Percentiles rank a stretch among this genome's conserved stretches.
Evolutionary conservation across 306 rosid species (phyloP).

Genomic region (Citrullus colocynthis): DNA sequence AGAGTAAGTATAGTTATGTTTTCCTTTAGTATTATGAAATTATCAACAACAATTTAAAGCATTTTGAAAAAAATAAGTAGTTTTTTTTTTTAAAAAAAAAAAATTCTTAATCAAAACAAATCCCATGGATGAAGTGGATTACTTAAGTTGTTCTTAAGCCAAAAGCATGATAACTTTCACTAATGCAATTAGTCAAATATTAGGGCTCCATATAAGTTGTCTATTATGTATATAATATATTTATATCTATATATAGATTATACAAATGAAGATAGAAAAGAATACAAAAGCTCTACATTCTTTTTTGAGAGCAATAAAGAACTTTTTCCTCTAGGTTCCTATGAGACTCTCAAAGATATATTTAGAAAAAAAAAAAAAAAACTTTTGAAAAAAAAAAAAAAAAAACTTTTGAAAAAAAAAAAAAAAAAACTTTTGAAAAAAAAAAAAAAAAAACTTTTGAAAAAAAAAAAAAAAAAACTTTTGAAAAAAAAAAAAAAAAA

Average conservation of each 20-base stretch:
- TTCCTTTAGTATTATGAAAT: too few relatives aligned
- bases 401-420: neutral
- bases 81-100: too few relatives aligned
- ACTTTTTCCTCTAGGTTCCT: neutral
- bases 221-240: neutral
- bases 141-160: neutral
- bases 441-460: neutral
- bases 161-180: neutral
- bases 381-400: too few relatives aligned
- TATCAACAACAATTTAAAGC: too few relatives aligned
- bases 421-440: neutral
- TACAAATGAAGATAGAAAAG: neutral
- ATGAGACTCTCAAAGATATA: constrained; percentile 4
- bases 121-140: neutral
- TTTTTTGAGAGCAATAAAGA: neutral
- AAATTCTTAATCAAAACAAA: too few relatives aligned
- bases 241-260: neutral
- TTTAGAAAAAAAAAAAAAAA: too few relatives aligned
- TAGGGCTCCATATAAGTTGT: neutral
- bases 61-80: too few relatives aligned
- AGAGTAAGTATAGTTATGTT: too few relatives aligned
- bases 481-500: neutral
- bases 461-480: neutral
- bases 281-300: neutral
- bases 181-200: neutral